Evolutionary conservation across 2,329 filamentous ascomycete genomes (phyloP).

Genomic region (Penicillium sp.): DNA sequence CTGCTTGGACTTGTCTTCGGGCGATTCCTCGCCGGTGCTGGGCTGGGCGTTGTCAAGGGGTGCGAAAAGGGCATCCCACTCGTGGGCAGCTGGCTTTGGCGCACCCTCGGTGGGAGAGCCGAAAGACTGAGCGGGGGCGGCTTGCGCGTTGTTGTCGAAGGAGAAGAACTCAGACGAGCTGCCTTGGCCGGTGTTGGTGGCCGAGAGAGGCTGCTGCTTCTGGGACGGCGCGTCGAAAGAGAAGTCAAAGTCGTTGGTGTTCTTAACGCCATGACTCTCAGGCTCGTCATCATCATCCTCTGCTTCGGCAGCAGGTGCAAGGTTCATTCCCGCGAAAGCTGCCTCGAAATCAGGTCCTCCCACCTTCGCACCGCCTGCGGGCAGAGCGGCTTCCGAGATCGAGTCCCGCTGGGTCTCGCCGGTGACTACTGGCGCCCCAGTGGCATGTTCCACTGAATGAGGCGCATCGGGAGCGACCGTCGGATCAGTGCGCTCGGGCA

Average conservation of each 20-base stretch:
- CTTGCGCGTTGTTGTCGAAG: slow-evolving; percentile 35
- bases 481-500: slow-evolving; percentile 43
- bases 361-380: slow-evolving; percentile 31
- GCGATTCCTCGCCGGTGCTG: slow-evolving; percentile 21
- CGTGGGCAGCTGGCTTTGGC: slow-evolving; percentile 58
- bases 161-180: slow-evolving; percentile 42
- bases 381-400: slow-evolving; percentile 14
- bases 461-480: slow-evolving; percentile 41
- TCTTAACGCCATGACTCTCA: slow-evolving; percentile 35
- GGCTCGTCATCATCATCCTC: slow-evolving; percentile 60
- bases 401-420: slow-evolving; percentile 34
- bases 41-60: slow-evolving; percentile 61
- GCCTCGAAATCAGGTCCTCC: slow-evolving; percentile 49
- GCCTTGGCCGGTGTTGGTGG: slow-evolving; percentile 20
- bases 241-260: slow-evolving; percentile 47
- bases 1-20: slow-evolving; percentile 27
- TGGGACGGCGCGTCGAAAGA: slow-evolving; percentile 47
- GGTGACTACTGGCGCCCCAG: slow-evolving; percentile 39
- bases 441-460: slow-evolving; percentile 40
- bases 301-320: slow-evolving; percentile 48
- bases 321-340: slow-evolving; percentile 47
- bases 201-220: slow-evolving; percentile 27
- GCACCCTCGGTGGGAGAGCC: slow-evolving; percentile 42
- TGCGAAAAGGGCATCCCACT: slow-evolving; percentile 95
- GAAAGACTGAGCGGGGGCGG: slow-evolving; percentile 43